Evolutionary conservation across 495 filamentous ascomycete species (phyloP).

Genomic region (Talaromyces trachyspermus): DNA sequence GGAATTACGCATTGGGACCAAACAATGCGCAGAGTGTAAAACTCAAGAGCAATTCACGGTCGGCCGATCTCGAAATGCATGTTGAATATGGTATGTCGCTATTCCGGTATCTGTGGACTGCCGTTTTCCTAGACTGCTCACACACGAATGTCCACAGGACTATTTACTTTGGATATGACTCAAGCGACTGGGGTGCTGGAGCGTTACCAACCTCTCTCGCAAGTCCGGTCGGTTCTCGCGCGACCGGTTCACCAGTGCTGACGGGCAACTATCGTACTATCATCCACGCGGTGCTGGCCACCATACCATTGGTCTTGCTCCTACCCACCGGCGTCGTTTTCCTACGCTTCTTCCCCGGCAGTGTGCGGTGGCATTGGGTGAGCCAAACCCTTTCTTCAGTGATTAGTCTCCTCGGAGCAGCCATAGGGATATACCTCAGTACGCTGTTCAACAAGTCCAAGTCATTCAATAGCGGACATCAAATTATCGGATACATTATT

Average conservation of each 20-base stretch:
- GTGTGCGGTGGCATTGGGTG: conserved; percentile 43
- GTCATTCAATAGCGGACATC: conserved; percentile 46
- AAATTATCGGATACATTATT: conserved; percentile 50
- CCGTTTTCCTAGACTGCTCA: background rate
- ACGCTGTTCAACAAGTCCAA: conserved; percentile 47
- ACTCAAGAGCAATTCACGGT: conserved; percentile 29
- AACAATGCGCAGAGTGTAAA: conserved; percentile 12
- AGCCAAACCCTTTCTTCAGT: conserved; percentile 37
- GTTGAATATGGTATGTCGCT: conserved; percentile 24
- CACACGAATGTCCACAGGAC: conserved; percentile 19
- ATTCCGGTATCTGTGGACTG: background rate
- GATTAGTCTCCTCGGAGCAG: conserved; percentile 38
- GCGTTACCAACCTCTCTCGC: conserved; percentile 18
- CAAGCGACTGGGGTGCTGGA: conserved; percentile 34
- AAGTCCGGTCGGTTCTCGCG: conserved; percentile 16
- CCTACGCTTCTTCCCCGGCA: conserved; percentile 33
- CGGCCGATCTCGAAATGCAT: conserved; percentile 42
- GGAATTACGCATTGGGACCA: conserved; percentile 52
- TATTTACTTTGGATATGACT: conserved; percentile 46
- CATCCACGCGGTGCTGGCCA: conserved; percentile 47
- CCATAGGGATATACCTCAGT: conserved; percentile 43
- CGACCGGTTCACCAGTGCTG: conserved; percentile 6
- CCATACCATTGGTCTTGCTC: conserved; percentile 42
- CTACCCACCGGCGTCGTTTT: conserved; percentile 50
- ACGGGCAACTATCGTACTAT: conserved; percentile 24